Evolutionary conservation across 768 basidiomycete species (phyloP).

Genomic region (Boletus sensibilis): DNA sequence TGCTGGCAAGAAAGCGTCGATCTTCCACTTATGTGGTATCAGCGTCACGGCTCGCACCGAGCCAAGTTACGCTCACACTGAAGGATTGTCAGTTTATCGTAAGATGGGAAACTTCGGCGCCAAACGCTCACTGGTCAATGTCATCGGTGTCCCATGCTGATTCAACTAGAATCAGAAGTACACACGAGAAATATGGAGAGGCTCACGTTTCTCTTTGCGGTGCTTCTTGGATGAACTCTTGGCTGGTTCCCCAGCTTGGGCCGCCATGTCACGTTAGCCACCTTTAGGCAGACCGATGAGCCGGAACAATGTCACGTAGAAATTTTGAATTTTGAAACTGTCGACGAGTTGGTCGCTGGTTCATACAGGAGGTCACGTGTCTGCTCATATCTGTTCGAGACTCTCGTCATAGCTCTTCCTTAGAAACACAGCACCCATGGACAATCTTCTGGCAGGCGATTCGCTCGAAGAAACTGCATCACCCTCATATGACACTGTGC

Average conservation of each 20-base stretch:
- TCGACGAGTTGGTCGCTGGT: no score
- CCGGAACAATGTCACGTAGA: no score
- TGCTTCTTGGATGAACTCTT: constrained; percentile 86
- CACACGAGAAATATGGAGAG: not conserved
- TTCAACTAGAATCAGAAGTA: constrained; percentile 18
- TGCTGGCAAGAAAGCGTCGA: constrained; percentile 69
- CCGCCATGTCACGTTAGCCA: constrained; percentile 19
- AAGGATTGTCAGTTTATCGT: constrained; percentile 2
- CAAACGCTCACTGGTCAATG: constrained; percentile 87
- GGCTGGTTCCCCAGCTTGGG: constrained; percentile 34
- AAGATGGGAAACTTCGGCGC: not conserved
- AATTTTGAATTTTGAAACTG: no score
- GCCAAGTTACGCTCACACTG: constrained; percentile 42
- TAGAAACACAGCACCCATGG: constrained; percentile 39
- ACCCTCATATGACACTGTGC: constrained; percentile 52
- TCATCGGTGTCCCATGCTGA: constrained; percentile 99
- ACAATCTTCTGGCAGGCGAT: constrained; percentile 41
- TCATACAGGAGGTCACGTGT: constrained; percentile 20
- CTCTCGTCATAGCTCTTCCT: not conserved
- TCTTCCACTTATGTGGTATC: constrained; percentile 66
- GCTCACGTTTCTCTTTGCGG: constrained; percentile 93
- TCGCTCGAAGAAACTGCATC: constrained; percentile 32
- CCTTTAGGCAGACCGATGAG: no score
- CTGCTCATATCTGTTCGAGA: not conserved
- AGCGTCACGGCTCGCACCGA: constrained; percentile 1